Base-by-base conservation (phyloP, 1,139 yeast species). In the Yamadazyma jaroonii region DNA sequence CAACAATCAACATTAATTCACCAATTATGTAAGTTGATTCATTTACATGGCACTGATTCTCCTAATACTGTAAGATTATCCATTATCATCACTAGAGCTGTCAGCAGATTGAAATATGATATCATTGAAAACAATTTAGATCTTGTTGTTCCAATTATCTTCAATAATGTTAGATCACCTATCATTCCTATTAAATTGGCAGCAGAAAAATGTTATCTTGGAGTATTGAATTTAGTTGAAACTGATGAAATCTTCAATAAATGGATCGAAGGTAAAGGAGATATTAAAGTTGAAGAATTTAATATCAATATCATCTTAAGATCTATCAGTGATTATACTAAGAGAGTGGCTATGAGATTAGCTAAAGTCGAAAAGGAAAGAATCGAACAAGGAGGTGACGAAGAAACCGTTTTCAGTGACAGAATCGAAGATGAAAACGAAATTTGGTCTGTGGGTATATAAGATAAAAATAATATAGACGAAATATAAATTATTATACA, bases 101-200 rank as follows among this genome's bases (percentile, higher is more conserved):
- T 85, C 25, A 80, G 90, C 2, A 74, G 94, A 53, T 64, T 66
- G 49, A 77, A 81, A 45, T 76, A 71, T 45, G 72, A 66, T 3
- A 57, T 74, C 22, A 61, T 84, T 32, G 61, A 64, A 38, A 78
- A 82, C 9, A 67, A 74, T 50, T 66, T 80, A 46, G 80, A 81
- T 48, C 42, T 65, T 2, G 50, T 92, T 38, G 88, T 77, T 7
- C 87, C 95, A 11, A 72, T 87, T 15, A 80, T 89, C 2, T 92
- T 92, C 57, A 68, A 82, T 0, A 83, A 95, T 57, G 84, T 92
- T 31, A 76, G 98, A 48, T 96, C 90, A 52, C 74, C 81, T 11
- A 69, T 86, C 33, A 87, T 92, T 52, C 97, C 98, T 3, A 84
- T 92, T 49, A 89, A 89, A 54, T 72, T 92, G 45, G 97, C 97